Conservation (phyloP, 2,329 filamentous ascomycete species). For the Graphiopsis chlorocephala region DNA sequence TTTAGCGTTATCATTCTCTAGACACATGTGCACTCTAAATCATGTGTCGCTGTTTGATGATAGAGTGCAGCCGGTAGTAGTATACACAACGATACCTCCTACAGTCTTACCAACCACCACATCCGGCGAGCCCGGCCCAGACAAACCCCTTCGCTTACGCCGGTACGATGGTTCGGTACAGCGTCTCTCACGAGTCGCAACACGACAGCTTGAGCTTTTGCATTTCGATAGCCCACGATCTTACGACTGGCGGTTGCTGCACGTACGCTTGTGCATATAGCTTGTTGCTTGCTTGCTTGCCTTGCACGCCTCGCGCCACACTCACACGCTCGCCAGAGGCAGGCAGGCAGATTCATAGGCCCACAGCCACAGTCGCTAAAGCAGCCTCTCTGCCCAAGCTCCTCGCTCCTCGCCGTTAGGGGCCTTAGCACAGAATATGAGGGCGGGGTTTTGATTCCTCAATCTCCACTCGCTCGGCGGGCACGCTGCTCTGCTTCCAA, state of each 20-base stretch:
- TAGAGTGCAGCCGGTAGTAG: neutral
- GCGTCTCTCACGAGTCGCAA: neutral
- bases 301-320: neutral
- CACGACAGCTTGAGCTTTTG: slow-evolving; percentile 4
- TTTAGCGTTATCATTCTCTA: neutral
- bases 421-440: slow-evolving; percentile 9
- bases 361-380: slow-evolving; percentile 8
- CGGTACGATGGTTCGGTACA: neutral
- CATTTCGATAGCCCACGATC: slow-evolving; percentile 4
- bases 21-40: neutral
- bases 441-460: slow-evolving; percentile 11
- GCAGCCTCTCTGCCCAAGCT: slow-evolving; percentile 4
- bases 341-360: neutral
- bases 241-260: neutral
- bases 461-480: slow-evolving; percentile 10
- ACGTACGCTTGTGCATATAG: neutral
- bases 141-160: neutral
- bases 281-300: neutral
- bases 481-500: slow-evolving; percentile 9
- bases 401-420: slow-evolving; percentile 11
- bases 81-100: neutral
- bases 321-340: neutral
- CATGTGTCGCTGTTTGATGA: neutral
- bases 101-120: neutral
- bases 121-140: neutral